A percentile compares a stretch with the other conserved stretches of the same genome.
Evolutionary conservation across 768 basidiomycete genomes (phyloP).

Genomic region (Suillus hirtellus): DNA sequence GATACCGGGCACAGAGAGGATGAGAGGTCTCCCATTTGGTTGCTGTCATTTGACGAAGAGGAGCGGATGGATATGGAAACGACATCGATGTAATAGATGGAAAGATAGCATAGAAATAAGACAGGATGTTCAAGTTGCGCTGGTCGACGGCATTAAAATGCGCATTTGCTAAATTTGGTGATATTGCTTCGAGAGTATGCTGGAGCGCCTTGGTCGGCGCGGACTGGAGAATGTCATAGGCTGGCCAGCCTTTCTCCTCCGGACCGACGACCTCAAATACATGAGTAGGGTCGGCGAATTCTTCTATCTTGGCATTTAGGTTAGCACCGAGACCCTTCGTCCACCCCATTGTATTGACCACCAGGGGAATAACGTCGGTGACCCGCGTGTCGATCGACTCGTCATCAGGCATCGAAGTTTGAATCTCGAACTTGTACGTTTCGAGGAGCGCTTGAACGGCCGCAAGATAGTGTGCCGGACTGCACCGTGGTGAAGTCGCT

Average conservation of each 20-base stretch:
- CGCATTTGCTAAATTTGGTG: conserved; percentile 31
- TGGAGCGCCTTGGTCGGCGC: neutral
- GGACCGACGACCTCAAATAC: conserved; percentile 24
- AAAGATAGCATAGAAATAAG: conserved; percentile 68
- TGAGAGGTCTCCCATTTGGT: conserved; percentile 62
- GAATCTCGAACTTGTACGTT: conserved; percentile 68
- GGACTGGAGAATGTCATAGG: conserved; percentile 10
- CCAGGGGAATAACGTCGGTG: conserved; percentile 67
- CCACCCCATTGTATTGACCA: conserved; percentile 98
- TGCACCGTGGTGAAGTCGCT: conserved; percentile 70
- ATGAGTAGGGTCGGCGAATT: conserved; percentile 52
- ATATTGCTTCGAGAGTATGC: conserved; percentile 43
- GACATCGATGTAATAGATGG: conserved; percentile 21
- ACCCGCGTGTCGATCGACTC: conserved; percentile 40
- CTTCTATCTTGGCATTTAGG: conserved; percentile 69
- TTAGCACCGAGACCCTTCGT: conserved; percentile 90
- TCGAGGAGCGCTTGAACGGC: conserved; percentile 67
- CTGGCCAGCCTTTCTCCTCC: conserved; percentile 28
- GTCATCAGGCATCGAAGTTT: conserved; percentile 35
- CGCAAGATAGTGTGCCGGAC: conserved; percentile 74
- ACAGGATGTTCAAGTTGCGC: conserved; percentile 66
- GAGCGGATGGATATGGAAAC: conserved; percentile 20
- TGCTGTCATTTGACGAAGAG: conserved; percentile 39
- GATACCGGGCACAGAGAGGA: conserved; percentile 67
- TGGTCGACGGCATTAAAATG: conserved; percentile 59